Evolutionary conservation across 345 rosid species (phyloP), one percentile per base, ranked within the genome.

Genomic region (Anastatica hierochuntica): DNA sequence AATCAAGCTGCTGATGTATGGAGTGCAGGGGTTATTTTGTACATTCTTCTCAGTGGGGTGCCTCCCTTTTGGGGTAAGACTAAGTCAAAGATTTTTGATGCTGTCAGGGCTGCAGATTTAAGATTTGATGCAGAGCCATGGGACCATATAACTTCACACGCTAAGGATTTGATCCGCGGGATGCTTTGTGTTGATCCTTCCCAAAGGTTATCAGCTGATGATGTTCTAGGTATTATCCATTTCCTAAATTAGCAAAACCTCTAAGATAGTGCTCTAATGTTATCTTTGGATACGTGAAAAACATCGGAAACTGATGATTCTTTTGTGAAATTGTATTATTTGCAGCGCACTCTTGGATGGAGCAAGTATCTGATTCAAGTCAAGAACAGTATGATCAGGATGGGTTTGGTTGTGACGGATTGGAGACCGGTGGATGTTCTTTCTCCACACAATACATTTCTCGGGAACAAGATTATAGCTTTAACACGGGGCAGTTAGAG

Each of bases 281-380:
- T n/a, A n/a, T n/a, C n/a, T n/a, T n/a, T n/a, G n/a, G n/a, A n/a
- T n/a, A n/a, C n/a, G n/a, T n/a, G n/a, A n/a, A n/a, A n/a, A n/a
- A n/a, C n/a, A n/a, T n/a, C n/a, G n/a, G n/a, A n/a, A n/a, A n/a
- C n/a, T n/a, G n/a, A n/a, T n/a, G n/a, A n/a, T n/a, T n/a, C n/a
- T n/a, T n/a, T n/a, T n/a, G n/a, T n/a, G n/a, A n/a, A n/a, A n/a
- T n/a, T n/a, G n/a, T n/a, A n/a, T n/a, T n/a, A n/a, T n/a, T 62
- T 60, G 67, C 76, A 82, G 92, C 73, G 57, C 92, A 84, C 65
- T 51, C 80, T 40, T 82, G 97, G 95, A 77, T 85, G 79, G 77
- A 72, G 69, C 67, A 77, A 50, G 44, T 68, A 40, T 61, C 49
- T 26, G 74, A 66, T 54, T 46, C 45, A 51, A 37, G 56, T 45